Base-by-base conservation (phyloP, 2,329 filamentous ascomycete genomes). In the Beauveria asiatica region DNA sequence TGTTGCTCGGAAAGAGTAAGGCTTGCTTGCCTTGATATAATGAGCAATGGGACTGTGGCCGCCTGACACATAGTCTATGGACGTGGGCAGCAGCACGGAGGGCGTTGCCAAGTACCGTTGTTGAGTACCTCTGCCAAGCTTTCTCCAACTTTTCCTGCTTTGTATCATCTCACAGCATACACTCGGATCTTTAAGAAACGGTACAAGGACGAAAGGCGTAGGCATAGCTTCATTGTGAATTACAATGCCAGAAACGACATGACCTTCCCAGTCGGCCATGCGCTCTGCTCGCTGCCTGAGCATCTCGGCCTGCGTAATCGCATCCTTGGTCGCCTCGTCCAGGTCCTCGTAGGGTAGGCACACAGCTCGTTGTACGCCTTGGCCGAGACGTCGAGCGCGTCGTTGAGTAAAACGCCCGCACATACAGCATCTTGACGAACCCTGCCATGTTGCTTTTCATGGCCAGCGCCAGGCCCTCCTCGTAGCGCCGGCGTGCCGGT, bases 261-360 rank as follows among this genome's bases (percentile, higher is more conserved):
- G 3, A 13, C 3, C 11, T 5, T 1, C 5, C 30, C 41, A 59
- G 37, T n/a, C 23, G 23, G 27, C 27, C 50, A 60, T 60, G 23
- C 57, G 57, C 27, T 46, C 57, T 17, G 27, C 19, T 5, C 57
- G 50, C 37, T 44, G 39, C n/a, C 25, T 13, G 49, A 60, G 49
- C 30, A 46, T 42, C 25, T 37, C n/a, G 19, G 30, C 50, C 41
- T 49, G 41, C 21, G 49, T 30, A n/a, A 60, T 52, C 19, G 39
- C 57, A 37, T 21, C 48, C 19, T 19, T 27, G 16, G 83, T 87
- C 46, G 71, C 68, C 62, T 80, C 77, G 66, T 86, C 54, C 54
- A 86, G 63, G 48, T 75, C 74, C 69, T 86, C 83, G 50, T 79
- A 70, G 0, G 78, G 76, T 68, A 87, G 70, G 0, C 75, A 80